phyloP scores from a whole-genome alignment of 139 green algal genomes.

The Chlorella ohadii region DNA sequence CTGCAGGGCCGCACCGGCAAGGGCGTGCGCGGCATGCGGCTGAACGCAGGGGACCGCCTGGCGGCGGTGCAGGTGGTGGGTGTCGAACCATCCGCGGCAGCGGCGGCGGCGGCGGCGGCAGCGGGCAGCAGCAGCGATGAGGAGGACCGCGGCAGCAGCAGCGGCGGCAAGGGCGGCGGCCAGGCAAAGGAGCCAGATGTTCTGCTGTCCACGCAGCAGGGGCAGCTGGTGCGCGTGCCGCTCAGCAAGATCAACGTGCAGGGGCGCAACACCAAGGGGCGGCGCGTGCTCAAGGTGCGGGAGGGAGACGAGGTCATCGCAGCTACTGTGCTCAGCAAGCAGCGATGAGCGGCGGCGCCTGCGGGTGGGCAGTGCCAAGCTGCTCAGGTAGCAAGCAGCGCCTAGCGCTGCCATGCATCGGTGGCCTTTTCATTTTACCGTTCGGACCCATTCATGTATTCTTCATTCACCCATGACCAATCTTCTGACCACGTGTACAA shows the following conservation, averaged over 20 bases:
- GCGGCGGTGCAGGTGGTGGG: slow-evolving; percentile 49
- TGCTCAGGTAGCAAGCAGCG: too few species aligned
- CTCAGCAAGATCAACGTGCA: slow-evolving; percentile 24
- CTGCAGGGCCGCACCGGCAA: slow-evolving; percentile 36
- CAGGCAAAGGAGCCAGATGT: slow-evolving; percentile 29
- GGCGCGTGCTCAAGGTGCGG: slow-evolving; percentile 43
- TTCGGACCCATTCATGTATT: too few species aligned
- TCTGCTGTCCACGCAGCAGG: slow-evolving; percentile 60
- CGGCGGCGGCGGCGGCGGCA: background rate
- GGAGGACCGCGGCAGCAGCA: background rate
- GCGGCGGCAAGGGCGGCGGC: background rate
- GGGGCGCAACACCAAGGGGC: slow-evolving; percentile 40
- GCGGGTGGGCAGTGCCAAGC: too few species aligned
- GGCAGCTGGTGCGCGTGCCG: slow-evolving; percentile 53
- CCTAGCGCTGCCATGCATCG: too few species aligned
- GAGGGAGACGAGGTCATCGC: slow-evolving; percentile 54
- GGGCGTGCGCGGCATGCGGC: slow-evolving; percentile 39
- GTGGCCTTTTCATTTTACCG: too few species aligned
- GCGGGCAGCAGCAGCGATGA: background rate
- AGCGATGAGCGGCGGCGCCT: too few species aligned
- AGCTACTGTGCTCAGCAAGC: slow-evolving; percentile 44
- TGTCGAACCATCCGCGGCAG: background rate
- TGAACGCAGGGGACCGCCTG: slow-evolving; percentile 51
- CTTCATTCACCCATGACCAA: too few species aligned
- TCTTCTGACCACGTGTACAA: too few species aligned